Evolutionary conservation across 108 stramenopile species (phyloP), one percentile per base, ranked within the genome.

Genomic region (Seminavis robusta): DNA sequence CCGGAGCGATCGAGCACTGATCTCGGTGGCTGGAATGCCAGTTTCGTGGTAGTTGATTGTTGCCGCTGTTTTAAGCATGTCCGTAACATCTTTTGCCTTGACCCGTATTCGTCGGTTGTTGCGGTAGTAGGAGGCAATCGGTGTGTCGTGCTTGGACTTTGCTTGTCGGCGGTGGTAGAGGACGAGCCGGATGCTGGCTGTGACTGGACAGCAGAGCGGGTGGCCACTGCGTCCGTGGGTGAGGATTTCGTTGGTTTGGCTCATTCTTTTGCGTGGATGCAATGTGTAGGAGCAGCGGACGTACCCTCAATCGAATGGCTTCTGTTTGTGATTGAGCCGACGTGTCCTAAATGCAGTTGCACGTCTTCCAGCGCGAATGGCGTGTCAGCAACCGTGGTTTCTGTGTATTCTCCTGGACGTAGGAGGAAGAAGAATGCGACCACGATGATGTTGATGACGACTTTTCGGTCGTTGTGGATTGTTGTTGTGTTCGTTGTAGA

Each of bases 351-450:
- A 34, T 24, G 61, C 52, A 76, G 34, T 7, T 55, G 21, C 28
- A 74, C 47, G 29, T 59, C 37, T 5, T 28, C 23, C 16, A 65
- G 52, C 24, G 17, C 27, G 49, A 76, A 65, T 10, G 66, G 58
- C 15, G 26, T 24, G 20, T 43, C 39, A 16, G 56, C 54, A 0
- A 27, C 23, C 21, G 54, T 3, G 34, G 51, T 42, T 27, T 49
- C 63, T 17, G 62, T 59, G 61, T 67, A 62, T 36, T 71, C 61
- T 5, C 75, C 69, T 0, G 75, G 69, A 7, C 69, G 75, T 2
- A 73, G 51, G 24, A 76, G 63, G 47, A 54, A 77, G 63, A 74
- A 81, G 65, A 77, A 77, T n/a, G 65, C 80, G 17, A 81, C 31
- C 31, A 47, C 56, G 48, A 72, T 69, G 63, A 73, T 62, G 41